Conservation (phyloP, 495 filamentous ascomycete species). For the Hyaloscypha hepaticicola region DNA sequence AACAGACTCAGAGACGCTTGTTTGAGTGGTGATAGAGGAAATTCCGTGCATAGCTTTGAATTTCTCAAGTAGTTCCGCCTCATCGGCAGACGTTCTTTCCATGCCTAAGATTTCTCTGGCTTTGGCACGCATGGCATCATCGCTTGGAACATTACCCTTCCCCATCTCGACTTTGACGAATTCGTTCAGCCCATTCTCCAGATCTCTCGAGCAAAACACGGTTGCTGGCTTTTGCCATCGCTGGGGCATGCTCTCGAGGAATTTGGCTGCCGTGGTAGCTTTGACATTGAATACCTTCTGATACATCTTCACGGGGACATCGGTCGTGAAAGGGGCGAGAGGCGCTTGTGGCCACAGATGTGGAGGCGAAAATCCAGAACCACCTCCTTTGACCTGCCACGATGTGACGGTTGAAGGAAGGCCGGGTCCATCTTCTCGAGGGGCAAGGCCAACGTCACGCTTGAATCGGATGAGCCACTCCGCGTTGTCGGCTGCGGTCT, state of each 20-base stretch:
- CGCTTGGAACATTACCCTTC: conserved; percentile 37
- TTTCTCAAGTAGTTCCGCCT: conserved; percentile 44
- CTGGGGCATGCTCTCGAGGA: conserved; percentile 35
- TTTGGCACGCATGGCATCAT: conserved; percentile 39
- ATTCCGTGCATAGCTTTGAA: conserved; percentile 41
- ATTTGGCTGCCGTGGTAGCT: conserved; percentile 40
- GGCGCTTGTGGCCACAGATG: conserved; percentile 28
- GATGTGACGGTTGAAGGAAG: conserved; percentile 34
- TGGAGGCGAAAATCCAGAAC: conserved; percentile 50
- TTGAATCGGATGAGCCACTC: conserved; percentile 72
- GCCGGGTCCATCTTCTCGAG: conserved; percentile 43
- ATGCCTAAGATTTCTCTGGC: conserved; percentile 45
- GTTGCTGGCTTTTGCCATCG: conserved; percentile 40
- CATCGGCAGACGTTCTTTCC: conserved; percentile 46
- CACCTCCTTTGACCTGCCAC: conserved; percentile 44
- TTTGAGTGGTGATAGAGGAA: neutral
- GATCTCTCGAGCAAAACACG: conserved; percentile 53
- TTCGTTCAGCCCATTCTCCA: conserved; percentile 45
- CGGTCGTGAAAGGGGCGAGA: conserved; percentile 33
- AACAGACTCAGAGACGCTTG: neutral
- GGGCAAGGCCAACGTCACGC: conserved; percentile 57
- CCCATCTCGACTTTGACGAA: conserved; percentile 39
- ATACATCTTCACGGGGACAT: conserved; percentile 34
- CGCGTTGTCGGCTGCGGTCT: conserved; percentile 70
- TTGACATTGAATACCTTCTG: conserved; percentile 39